Conservation (phyloP, 768 basidiomycete species). For the Coprinellus micaceus region DNA sequence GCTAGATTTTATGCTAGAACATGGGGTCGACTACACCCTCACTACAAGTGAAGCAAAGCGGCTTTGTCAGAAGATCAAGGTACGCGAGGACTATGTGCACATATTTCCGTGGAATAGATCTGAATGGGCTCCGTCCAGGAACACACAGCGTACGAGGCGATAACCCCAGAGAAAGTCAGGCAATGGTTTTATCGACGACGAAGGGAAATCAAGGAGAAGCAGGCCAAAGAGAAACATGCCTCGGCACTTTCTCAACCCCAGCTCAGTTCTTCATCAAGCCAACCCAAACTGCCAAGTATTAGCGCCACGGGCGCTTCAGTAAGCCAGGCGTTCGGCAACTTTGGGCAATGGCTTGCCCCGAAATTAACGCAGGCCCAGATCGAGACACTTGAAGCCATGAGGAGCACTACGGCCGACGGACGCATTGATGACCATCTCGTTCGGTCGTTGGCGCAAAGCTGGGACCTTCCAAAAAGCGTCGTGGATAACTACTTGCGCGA, state of each 20-base stretch:
- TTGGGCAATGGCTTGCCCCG: not conserved
- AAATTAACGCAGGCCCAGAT: not conserved
- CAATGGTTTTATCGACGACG: not conserved
- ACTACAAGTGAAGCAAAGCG: not conserved
- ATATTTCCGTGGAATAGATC: not conserved
- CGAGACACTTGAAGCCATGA: not conserved
- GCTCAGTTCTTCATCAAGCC: not conserved
- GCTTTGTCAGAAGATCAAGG: not conserved
- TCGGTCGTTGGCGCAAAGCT: not conserved
- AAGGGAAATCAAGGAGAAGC: not conserved
- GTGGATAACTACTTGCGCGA: not conserved
- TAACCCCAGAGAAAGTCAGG: not conserved
- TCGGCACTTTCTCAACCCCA: too few relatives aligned
- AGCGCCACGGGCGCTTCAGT: too few relatives aligned
- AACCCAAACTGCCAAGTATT: too few relatives aligned
- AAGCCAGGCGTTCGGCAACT: too few relatives aligned
- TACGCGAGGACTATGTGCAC: not conserved
- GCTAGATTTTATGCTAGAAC: not conserved
- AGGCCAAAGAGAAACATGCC: too few relatives aligned
- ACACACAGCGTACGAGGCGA: not conserved
- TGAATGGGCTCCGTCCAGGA: not conserved
- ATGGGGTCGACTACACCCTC: not conserved
- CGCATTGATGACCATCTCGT: not conserved
- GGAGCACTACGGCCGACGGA: not conserved
- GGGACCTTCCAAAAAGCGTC: not conserved